Percentiles rank a stretch among this genome's conserved stretches.
phyloP scores from a whole-genome alignment of 139 green algal species.

The Chlorella sorokiniana region DNA sequence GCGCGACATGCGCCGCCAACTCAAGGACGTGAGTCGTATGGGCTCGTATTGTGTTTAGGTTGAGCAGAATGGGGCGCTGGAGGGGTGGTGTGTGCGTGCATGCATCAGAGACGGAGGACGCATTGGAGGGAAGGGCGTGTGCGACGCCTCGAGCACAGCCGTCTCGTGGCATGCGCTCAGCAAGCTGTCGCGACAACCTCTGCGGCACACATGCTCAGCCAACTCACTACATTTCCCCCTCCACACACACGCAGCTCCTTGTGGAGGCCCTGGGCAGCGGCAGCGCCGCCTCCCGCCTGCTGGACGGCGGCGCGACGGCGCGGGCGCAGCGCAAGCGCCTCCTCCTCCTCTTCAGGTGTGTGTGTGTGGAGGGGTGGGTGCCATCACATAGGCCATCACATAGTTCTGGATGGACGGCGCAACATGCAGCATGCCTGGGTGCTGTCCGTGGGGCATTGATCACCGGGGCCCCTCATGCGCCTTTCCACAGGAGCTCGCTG shows the following conservation, averaged over 20 bases:
- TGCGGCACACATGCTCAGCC: neutral
- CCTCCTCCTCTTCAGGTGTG: constrained; percentile 30
- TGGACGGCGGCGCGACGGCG: constrained; percentile 14
- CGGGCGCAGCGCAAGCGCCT: constrained; percentile 42
- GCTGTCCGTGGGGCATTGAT: neutral
- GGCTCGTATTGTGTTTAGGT: neutral
- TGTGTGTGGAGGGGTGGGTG: neutral
- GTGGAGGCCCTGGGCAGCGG: constrained; percentile 23
- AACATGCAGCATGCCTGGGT: neutral
- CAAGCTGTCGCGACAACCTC: too few species aligned
- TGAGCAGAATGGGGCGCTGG: neutral
- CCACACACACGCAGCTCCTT: neutral
- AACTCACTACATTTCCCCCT: neutral
- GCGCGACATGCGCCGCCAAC: constrained; percentile 12
- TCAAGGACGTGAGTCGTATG: constrained; percentile 6
- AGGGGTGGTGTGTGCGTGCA: neutral
- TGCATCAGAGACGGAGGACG: neutral
- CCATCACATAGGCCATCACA: too few species aligned
- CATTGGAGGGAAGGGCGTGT: too few species aligned
- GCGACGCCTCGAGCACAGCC: too few species aligned
- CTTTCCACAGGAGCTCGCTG: constrained; percentile 2
- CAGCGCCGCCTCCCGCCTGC: neutral
- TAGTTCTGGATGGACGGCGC: neutral
- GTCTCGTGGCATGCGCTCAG: too few species aligned
- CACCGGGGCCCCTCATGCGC: too few species aligned